Base-by-base conservation (phyloP, 768 basidiomycete species). In the Tricholoma hemisulphureum region DNA sequence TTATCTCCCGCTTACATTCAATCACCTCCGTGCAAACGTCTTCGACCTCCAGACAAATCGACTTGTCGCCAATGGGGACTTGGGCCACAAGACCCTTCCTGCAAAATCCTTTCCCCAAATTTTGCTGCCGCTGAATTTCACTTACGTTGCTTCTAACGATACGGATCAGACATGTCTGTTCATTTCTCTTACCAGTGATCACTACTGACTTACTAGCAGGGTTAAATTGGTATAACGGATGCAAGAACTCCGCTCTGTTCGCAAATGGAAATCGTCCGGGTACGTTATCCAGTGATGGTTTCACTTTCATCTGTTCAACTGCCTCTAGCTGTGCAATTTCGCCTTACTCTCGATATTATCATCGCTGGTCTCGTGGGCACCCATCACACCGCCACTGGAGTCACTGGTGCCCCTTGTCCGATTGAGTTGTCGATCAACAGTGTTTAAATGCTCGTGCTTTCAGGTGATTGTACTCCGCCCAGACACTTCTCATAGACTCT, bases 151-250 rank as follows among this genome's bases (percentile, higher is more conserved):
- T 0, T 76, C 83, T 10, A 97, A 98, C 67, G 79, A 83, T 45
- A 83, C 87, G 4, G 95, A 98, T 72, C 76, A 80, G 32, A 96
- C 95, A 20, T 98, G 94, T 93, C 63, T 3, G 60, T 48, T 58
- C 29, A 11, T 34, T 51, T 61, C 24, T 21, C n/a, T 43, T n/a
- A 49, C 49, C n/a, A 45, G 41, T n/a, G 16, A 55, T 24, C 13
- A 31, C 56, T 20, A 61, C 53, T 55, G 31, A n/a, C 35, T 53
- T 54, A 14, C 63, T 57, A 32, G 0, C 55, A 91, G 88, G 87
- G 89, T 67, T 68, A 6, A 84, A 83, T 54, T 91, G 88, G 85
- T 89, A 94, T 68, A 77, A 88, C 56, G 88, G 82, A 6, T 95
- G 93, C 76, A 81, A 80, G 73, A 88, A 92, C 67, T 65, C 70